Percentiles rank a stretch among this genome's conserved stretches.
Evolutionary conservation across 2,329 filamentous ascomycete genomes (phyloP).

Genomic region (Aspergillus brunneoviolaceus): DNA sequence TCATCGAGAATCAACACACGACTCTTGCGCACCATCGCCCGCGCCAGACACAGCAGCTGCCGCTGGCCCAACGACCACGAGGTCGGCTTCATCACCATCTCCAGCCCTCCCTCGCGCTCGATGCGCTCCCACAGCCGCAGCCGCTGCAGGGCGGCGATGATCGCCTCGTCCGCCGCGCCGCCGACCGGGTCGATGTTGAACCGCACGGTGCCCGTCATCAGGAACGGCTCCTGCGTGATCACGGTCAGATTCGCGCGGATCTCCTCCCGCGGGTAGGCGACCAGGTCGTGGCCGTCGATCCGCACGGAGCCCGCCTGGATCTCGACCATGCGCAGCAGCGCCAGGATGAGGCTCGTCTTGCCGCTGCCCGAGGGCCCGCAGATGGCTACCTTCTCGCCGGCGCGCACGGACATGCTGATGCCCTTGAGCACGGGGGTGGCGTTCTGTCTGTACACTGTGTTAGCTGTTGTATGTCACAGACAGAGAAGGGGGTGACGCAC

Average conservation of each 20-base stretch:
- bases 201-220: slow-evolving; percentile 24
- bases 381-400: slow-evolving; percentile 32
- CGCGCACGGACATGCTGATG: slow-evolving; percentile 25
- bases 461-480: slow-evolving; percentile 7
- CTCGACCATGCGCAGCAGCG: slow-evolving; percentile 26
- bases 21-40: slow-evolving; percentile 54
- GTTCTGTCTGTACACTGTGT: no score
- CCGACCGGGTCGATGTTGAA: slow-evolving; percentile 33
- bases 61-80: slow-evolving; percentile 69
- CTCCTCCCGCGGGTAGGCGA: slow-evolving; percentile 12
- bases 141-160: slow-evolving; percentile 22
- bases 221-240: slow-evolving; percentile 28
- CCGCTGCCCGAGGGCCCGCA: slow-evolving; percentile 28
- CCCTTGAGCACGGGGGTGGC: slow-evolving; percentile 22
- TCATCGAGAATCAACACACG: slow-evolving; percentile 20
- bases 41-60: slow-evolving; percentile 69
- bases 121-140: slow-evolving; percentile 27
- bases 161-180: slow-evolving; percentile 24
- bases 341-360: slow-evolving; percentile 23
- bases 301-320: slow-evolving; percentile 24
- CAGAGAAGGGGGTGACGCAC: neutral
- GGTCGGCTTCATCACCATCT: slow-evolving; percentile 37
- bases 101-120: slow-evolving; percentile 23
- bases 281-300: slow-evolving; percentile 27
- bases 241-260: slow-evolving; percentile 23